Conservation (phyloP, 75 land plant genomes). For the Cupressus sempervirens region DNA sequence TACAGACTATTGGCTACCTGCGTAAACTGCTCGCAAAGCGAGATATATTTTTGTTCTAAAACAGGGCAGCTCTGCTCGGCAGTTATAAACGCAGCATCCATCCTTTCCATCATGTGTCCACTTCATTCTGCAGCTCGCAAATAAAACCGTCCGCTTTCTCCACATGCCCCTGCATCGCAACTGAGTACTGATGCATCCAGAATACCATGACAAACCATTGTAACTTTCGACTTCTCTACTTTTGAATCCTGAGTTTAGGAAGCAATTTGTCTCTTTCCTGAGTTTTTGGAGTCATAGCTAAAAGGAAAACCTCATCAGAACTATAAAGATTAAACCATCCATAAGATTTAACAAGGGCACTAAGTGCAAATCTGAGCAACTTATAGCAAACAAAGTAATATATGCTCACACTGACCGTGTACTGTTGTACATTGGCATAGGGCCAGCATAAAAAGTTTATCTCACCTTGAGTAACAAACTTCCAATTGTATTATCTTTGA, state of each 20-base stretch:
- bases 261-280: background rate
- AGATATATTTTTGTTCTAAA: too few species aligned
- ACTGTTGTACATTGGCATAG: background rate
- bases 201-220: background rate
- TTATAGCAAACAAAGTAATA: background rate
- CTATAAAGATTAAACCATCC: background rate
- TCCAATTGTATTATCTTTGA: background rate
- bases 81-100: too few species aligned
- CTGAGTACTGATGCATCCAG: too few species aligned
- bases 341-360: background rate
- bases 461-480: background rate
- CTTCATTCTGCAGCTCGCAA: too few species aligned
- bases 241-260: background rate
- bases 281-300: background rate
- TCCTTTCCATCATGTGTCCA: too few species aligned
- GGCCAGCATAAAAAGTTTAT: background rate
- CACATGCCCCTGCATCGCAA: too few species aligned
- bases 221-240: background rate
- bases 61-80: too few species aligned
- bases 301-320: background rate
- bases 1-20: too few species aligned
- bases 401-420: background rate
- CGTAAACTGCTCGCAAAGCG: too few species aligned
- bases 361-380: background rate
- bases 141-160: too few species aligned